Evolutionary conservation across 768 basidiomycete species (phyloP).

Genomic region (Amanita polypyramis): DNA sequence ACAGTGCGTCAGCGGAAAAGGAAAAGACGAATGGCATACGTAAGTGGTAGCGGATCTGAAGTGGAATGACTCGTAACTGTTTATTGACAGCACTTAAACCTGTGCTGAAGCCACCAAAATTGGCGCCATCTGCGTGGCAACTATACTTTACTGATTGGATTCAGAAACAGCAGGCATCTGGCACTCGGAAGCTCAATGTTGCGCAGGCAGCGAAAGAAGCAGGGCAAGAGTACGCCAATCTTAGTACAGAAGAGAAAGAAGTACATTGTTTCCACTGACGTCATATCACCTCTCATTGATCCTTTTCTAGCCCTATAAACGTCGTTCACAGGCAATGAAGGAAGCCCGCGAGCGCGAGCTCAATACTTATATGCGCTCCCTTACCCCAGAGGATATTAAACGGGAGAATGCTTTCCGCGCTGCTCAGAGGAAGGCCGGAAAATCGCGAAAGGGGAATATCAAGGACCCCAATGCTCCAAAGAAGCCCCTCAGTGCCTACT

Average conservation of each 20-base stretch:
- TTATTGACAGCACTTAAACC: slow-evolving; percentile 54
- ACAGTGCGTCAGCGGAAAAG: slow-evolving; percentile 23
- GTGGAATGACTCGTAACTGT: slow-evolving; percentile 3
- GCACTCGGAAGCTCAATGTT: slow-evolving; percentile 82
- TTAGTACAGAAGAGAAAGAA: slow-evolving; percentile 77
- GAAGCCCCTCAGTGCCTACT: slow-evolving; percentile 91
- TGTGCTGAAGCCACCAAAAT: slow-evolving; percentile 74
- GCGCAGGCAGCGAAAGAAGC: slow-evolving; percentile 94
- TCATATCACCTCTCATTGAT: slow-evolving; percentile 17
- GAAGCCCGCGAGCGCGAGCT: slow-evolving; percentile 78
- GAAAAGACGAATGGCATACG: slow-evolving; percentile 31
- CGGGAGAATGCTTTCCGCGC: slow-evolving; percentile 87
- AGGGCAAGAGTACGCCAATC: slow-evolving; percentile 76
- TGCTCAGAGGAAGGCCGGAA: slow-evolving; percentile 87
- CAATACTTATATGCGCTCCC: slow-evolving; percentile 73
- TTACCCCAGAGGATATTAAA: slow-evolving; percentile 91
- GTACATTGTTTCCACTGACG: slow-evolving; percentile 32
- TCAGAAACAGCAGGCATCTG: slow-evolving; percentile 71
- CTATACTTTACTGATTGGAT: slow-evolving; percentile 96
- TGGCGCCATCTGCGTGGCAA: slow-evolving; percentile 93
- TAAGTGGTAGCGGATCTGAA: slow-evolving; percentile 21
- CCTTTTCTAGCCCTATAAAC: slow-evolving; percentile 63
- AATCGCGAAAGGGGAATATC: slow-evolving; percentile 87
- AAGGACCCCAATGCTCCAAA: slow-evolving; percentile 96
- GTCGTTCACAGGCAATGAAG: slow-evolving; percentile 76